phyloP scores from a whole-genome alignment of 2,329 filamentous ascomycete genomes.

The Sporothrix luriei region DNA sequence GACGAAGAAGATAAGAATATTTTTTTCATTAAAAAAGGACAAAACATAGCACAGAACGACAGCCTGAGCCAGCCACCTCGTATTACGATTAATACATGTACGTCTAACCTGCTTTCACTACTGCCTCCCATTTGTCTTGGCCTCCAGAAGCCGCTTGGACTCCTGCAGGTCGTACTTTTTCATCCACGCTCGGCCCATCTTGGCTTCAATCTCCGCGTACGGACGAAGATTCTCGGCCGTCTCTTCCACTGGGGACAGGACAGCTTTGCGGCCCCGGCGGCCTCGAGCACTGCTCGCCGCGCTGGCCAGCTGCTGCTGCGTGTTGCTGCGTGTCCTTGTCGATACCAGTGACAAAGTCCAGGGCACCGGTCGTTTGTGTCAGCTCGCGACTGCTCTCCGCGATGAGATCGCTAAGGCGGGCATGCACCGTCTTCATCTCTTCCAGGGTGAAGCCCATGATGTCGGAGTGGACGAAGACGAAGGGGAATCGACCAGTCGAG shows the following conservation, averaged over 20 bases:
- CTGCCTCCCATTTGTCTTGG: neutral
- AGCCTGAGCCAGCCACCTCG: conserved; percentile 6
- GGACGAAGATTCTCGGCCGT: conserved; percentile 2
- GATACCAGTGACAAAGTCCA: neutral
- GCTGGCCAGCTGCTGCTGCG: neutral
- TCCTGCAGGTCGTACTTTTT: conserved; percentile 22
- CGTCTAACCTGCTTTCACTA: neutral
- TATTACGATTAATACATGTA: neutral
- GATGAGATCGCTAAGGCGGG: conserved; percentile 10
- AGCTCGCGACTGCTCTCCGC: neutral
- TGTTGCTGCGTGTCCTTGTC: neutral
- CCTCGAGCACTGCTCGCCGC: neutral
- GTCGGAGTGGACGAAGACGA: neutral
- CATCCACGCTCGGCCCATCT: conserved; percentile 19
- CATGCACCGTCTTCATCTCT: neutral
- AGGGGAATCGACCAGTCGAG: neutral
- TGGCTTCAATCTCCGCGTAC: conserved; percentile 6
- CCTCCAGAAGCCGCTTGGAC: neutral
- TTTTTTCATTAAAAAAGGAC: too few species aligned
- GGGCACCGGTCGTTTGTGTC: neutral
- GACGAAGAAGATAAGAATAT: too few species aligned
- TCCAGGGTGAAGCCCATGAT: neutral
- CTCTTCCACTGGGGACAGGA: neutral
- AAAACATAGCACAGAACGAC: too few species aligned
- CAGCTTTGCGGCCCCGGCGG: neutral